Base-by-base conservation (phyloP, 345 rosid species). In the Raphanus raphanistrum region DNA sequence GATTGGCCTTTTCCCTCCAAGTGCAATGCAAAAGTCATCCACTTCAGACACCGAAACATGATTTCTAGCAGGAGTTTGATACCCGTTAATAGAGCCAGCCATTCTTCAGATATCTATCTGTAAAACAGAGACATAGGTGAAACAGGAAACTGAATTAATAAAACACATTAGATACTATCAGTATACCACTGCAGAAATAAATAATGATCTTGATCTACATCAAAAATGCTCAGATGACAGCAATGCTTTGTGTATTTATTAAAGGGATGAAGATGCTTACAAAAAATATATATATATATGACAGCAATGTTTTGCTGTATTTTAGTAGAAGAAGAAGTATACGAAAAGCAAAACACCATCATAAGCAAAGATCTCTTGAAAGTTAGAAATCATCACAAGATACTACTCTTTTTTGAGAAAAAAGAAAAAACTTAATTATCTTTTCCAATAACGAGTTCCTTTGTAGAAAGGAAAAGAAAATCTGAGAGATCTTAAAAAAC, bases 1-100 rank as follows among this genome's bases (percentile, higher is more conserved):
- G 28, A 96, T 86, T 62, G 97, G 94, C 81, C 66, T 89, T 58
- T 90, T 80, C 77, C 99, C 99, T 66, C 93, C 90, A 57, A 96
- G 97, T 41, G 95, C 84, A 81, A 69, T 76, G 82, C 98, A 93
- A 78, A 96, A 96, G 64, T 88, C 90, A 70, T 93, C 91, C 32
- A 95, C 92, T 75, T 85, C 84, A 28, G 88, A 81, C 66, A 86
- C 78, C 13, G 91, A 60, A 59, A 86, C 92, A 32, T 92, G 85
- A 72, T 82, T 88, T 73, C 92, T 85, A 50, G 77, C 78, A 0
- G 87, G 88, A 82, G 85, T 88, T 58, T 79, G 57, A 63, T 83
- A 76, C 58, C 95, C 98, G 65, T 86, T 93, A 36, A 80, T 81
- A 68, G 76, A 64, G 7, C 80, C 85, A 72, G 82, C 79, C 89